Evolutionary conservation across 2,329 filamentous ascomycete species (phyloP).

Genomic region (Teratosphaeriaceae sp.): DNA sequence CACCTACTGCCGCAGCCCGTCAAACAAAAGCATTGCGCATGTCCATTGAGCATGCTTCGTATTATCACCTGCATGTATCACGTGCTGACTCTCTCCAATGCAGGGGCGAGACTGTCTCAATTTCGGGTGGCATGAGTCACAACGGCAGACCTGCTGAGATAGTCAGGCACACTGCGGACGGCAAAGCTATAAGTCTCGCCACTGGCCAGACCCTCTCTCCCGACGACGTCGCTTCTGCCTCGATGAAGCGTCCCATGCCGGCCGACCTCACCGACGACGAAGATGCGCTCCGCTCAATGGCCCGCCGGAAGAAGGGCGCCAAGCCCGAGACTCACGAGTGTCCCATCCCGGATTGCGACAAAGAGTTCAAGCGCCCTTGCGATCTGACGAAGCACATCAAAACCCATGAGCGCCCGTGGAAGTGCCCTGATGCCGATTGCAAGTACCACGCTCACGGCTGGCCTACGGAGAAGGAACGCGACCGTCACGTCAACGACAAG

Average conservation of each 20-base stretch:
- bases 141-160: conserved; percentile 80
- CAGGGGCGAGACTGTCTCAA: conserved; percentile 65
- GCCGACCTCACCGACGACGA: conserved; percentile 69
- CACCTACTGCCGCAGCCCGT: neutral
- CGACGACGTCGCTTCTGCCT: conserved; percentile 51
- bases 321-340: conserved; percentile 32
- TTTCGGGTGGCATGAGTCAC: conserved; percentile 73
- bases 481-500: conserved; percentile 94
- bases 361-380: conserved; percentile 94
- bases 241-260: conserved; percentile 46
- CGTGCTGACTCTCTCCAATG: conserved; percentile 14
- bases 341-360: conserved; percentile 67
- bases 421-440: conserved; percentile 75
- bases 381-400: conserved; percentile 98
- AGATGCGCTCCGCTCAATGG: conserved; percentile 85
- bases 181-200: conserved; percentile 70
- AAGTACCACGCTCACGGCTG: conserved; percentile 87
- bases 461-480: conserved; percentile 96
- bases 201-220: conserved; percentile 38
- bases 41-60: conserved; percentile 4
- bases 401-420: conserved; percentile 94
- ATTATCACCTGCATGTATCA: conserved; percentile 3
- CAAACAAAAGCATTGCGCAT: neutral
- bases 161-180: conserved; percentile 67
- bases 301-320: conserved; percentile 88